These are phyloP conservation scores for Vigna radiata DNA, from an alignment of 306 rosid species.

Conservation along the genomic window DNA sequence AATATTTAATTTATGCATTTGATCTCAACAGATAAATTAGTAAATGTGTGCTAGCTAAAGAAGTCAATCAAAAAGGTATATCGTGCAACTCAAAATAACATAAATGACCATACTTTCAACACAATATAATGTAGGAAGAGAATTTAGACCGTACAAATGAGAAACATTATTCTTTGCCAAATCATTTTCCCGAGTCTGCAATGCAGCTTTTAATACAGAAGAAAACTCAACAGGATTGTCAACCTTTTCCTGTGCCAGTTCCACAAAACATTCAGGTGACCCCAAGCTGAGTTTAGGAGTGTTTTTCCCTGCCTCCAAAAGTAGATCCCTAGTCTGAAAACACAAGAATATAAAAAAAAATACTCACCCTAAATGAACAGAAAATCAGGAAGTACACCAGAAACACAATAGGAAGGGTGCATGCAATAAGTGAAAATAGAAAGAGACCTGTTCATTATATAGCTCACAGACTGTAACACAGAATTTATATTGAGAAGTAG, in stretches of 20 bases:
- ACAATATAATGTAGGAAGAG: constrained; percentile 38
- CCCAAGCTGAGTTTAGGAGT: constrained; percentile 68
- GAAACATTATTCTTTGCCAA: constrained; percentile 74
- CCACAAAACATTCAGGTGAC: constrained; percentile 66
- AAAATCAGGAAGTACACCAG: constrained; percentile 40
- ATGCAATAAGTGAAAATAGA: constrained; percentile 32
- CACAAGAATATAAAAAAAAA: constrained; percentile 42
- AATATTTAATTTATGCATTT: too few species aligned
- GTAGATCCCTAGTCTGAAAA: constrained; percentile 82
- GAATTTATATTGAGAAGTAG: constrained; percentile 79
- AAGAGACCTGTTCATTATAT: constrained; percentile 89
- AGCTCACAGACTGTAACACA: constrained; percentile 81
- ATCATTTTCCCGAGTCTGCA: constrained; percentile 72
- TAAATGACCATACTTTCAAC: constrained; percentile 20
- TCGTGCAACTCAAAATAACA: constrained; percentile 37
- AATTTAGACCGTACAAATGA: constrained; percentile 79
- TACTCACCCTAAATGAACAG: constrained; percentile 33
- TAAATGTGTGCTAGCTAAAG: constrained; percentile 12
- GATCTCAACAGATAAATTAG: neutral
- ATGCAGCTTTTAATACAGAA: constrained; percentile 71
- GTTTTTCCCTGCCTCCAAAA: constrained; percentile 65
- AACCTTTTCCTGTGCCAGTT: constrained; percentile 80
- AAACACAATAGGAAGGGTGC: constrained; percentile 33
- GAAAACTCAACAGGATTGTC: constrained; percentile 91
- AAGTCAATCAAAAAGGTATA: neutral